Evolutionary conservation across 1,284 basidiomycete genomes (phyloP), one percentile per base, ranked within the genome.

Genomic region (Irpex sp.): DNA sequence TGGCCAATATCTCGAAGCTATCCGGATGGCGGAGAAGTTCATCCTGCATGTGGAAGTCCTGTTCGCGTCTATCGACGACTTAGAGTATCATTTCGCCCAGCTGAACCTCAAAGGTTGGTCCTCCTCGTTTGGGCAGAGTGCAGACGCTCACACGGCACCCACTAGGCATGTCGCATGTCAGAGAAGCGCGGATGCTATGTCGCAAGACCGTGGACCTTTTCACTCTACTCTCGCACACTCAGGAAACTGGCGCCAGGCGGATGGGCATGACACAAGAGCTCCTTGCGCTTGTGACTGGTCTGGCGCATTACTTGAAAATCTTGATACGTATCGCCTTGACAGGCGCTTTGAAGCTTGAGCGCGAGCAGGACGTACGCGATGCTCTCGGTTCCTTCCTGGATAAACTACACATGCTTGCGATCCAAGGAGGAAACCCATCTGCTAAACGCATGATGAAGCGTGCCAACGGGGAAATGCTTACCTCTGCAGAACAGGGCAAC

Each of bases 221-320:
- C 79, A 98, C 95, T 5, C 82, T 98, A 54, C 82, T 99, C 56
- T 97, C 95, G n/a, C 95, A 97, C 75, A 95, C 94, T 13, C 95
- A 97, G 77, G 93, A 96, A 75, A 93, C 92, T 0, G 93, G 93
- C 46, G 87, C 93, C 8, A 86, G 91, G 61, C 82, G 94, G 69
- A 94, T 95, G 88, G 93, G 92, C 65, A 97, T 98, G 89, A 98
- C 96, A 17, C 94, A 98, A 76, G 97, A 99, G 71, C 82, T 99
- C 6, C 86, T 99, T 39, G 94, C 95, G n/a, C 88, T 99, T 57
- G 97, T 99, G 62, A 99, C 97, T 0, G 97, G 97, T 39, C 84
- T 99, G 35, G 97, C 97, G 3, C 97, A 99, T 77, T 99, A 99
- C 77, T 89, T 99, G 74, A 99, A 99, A 81, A 98, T 99, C 74